phyloP scores from a whole-genome alignment of 2,329 filamentous ascomycete species.

The Fusarium miscanthi region DNA sequence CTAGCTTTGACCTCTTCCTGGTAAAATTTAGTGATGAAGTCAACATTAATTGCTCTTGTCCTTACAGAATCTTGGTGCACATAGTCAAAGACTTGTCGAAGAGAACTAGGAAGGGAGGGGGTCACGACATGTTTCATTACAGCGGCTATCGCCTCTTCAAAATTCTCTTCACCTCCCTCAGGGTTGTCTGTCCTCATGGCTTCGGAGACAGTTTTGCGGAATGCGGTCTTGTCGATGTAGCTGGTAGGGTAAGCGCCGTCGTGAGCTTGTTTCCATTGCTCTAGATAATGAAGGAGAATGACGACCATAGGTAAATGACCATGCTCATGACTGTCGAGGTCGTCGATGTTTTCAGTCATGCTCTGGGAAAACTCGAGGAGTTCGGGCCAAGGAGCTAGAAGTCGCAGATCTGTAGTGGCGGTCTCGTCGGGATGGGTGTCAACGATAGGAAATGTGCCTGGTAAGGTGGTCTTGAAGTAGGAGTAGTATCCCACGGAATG shows the following conservation, averaged over 20 bases:
- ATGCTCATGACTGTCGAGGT: constrained; percentile 81
- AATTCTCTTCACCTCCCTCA: constrained; percentile 96
- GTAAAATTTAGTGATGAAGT: constrained; percentile 5
- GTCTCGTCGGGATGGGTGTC: constrained; percentile 95
- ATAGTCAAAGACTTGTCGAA: constrained; percentile 83
- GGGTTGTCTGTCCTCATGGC: constrained; percentile 77
- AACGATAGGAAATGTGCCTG: constrained; percentile 87
- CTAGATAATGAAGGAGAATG: constrained; percentile 83
- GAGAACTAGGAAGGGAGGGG: constrained; percentile 73
- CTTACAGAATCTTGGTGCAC: constrained; percentile 63
- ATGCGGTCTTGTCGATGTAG: constrained; percentile 88
- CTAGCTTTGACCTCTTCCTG: constrained; percentile 63
- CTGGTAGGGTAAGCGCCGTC: constrained; percentile 74
- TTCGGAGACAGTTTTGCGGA: constrained; percentile 75
- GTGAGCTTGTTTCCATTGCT: constrained; percentile 80
- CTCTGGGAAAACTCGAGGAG: constrained; percentile 73
- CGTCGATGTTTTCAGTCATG: constrained; percentile 76
- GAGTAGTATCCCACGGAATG: constrained; percentile 95
- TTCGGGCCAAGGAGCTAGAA: constrained; percentile 88
- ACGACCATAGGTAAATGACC: constrained; percentile 91
- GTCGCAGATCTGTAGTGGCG: constrained; percentile 83
- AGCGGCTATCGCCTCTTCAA: constrained; percentile 87
- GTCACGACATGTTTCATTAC: constrained; percentile 87
- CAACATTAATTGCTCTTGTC: neutral
- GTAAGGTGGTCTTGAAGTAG: constrained; percentile 83